Percentiles rank a stretch among this genome's conserved stretches.
phyloP scores from a whole-genome alignment of 148 eudicot genomes.

The Mesembryanthemum crystallinum region DNA sequence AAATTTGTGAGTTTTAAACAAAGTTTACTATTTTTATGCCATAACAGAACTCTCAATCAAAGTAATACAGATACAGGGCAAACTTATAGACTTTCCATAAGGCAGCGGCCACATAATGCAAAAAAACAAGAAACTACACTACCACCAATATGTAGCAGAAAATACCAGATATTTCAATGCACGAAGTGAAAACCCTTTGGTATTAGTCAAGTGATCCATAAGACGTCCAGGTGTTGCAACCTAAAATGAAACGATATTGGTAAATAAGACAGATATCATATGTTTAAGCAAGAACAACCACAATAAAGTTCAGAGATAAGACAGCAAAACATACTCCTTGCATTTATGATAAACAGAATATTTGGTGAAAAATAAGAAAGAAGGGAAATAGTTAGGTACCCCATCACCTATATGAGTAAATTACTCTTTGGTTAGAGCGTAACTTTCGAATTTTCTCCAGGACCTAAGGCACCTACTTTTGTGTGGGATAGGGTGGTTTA shows the following conservation, averaged over 20 bases:
- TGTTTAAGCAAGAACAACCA: not conserved
- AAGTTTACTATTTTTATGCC: too few relatives aligned
- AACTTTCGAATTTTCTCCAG: too few relatives aligned
- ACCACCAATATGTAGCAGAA: slow-evolving; percentile 11
- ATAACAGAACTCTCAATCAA: too few relatives aligned
- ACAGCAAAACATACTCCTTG: not conserved
- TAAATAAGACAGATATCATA: slow-evolving; percentile 6
- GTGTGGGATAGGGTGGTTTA: too few relatives aligned
- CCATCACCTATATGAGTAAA: too few relatives aligned
- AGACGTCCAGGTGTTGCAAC: slow-evolving; percentile 98
- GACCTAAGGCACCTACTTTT: too few relatives aligned
- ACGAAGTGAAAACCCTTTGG: slow-evolving; percentile 90
- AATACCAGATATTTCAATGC: slow-evolving; percentile 83
- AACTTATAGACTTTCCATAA: not conserved
- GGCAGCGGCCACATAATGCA: not conserved
- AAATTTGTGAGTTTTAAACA: too few relatives aligned
- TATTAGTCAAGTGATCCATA: slow-evolving; percentile 82
- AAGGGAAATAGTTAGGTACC: too few relatives aligned
- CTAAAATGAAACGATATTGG: slow-evolving; percentile 34
- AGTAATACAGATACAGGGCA: not conserved
- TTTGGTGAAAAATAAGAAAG: not conserved
- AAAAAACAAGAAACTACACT: not conserved
- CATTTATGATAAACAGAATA: not conserved
- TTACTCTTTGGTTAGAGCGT: too few relatives aligned
- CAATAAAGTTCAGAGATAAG: not conserved